Conservation (phyloP, 192 early-diverging fungal species). For the Coemansia guatemalensis region DNA sequence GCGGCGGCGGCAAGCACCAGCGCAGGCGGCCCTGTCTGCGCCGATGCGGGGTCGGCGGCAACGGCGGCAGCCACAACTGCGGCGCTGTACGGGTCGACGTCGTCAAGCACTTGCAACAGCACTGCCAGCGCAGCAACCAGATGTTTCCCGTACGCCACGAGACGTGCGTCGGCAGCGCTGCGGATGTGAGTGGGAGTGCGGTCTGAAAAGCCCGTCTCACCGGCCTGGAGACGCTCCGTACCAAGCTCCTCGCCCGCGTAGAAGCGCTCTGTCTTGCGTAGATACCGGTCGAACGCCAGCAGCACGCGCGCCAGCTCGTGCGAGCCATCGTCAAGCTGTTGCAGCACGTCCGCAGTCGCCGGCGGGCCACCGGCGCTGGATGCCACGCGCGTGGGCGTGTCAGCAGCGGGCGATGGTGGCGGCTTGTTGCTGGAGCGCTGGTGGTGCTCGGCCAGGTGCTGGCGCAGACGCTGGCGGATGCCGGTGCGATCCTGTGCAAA, state of each 20-base stretch:
- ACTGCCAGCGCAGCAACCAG: slow-evolving; percentile 47
- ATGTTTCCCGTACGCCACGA: slow-evolving; percentile 50
- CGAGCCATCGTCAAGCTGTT: slow-evolving; percentile 52
- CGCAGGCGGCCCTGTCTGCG: slow-evolving; percentile 30
- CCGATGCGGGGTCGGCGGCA: slow-evolving; percentile 26
- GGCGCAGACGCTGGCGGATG: slow-evolving; percentile 53
- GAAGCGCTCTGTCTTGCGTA: slow-evolving; percentile 52
- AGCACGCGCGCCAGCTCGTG: slow-evolving; percentile 53
- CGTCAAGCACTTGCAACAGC: slow-evolving; percentile 52
- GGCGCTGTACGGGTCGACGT: slow-evolving; percentile 45
- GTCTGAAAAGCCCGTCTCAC: background rate
- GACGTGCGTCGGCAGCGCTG: slow-evolving; percentile 36
- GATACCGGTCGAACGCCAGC: slow-evolving; percentile 47
- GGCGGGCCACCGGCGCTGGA: slow-evolving; percentile 4
- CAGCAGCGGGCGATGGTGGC: background rate
- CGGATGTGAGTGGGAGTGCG: slow-evolving; percentile 16
- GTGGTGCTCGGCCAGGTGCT: slow-evolving; percentile 54
- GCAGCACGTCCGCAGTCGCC: slow-evolving; percentile 40
- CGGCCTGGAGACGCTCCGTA: background rate
- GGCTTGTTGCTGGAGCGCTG: slow-evolving; percentile 33
- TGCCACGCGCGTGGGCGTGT: background rate
- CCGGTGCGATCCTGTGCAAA: slow-evolving; percentile 49
- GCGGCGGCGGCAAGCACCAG: slow-evolving; percentile 29
- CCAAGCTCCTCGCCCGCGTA: slow-evolving; percentile 18
- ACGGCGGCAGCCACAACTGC: slow-evolving; percentile 33